These are phyloP conservation scores for Wallacemonas rigidus DNA, from an alignment of 208 protist species.

Conservation along the genomic window DNA sequence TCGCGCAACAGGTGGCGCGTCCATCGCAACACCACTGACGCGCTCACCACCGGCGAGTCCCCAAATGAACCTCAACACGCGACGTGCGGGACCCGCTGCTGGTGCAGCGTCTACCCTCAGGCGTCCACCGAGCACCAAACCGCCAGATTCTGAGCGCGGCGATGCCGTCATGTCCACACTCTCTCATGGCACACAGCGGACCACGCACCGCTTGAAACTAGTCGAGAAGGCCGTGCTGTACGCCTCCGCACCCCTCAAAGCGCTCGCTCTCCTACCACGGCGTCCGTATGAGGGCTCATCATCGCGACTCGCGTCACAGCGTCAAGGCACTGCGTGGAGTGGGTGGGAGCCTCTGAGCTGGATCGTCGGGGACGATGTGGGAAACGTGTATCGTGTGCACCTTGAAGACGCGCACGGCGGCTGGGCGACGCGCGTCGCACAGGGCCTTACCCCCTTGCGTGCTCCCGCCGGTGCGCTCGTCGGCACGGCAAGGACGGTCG, in stretches of 20 bases:
- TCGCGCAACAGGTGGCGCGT: not conserved
- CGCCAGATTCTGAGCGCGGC: too few species aligned
- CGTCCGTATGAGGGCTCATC: not conserved
- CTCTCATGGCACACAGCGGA: not conserved
- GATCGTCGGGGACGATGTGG: slow-evolving; percentile 68
- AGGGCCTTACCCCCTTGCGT: not conserved
- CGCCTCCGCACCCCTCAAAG: slow-evolving; percentile 29
- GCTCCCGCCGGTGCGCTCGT: not conserved
- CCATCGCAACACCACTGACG: not conserved
- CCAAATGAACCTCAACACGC: too few species aligned
- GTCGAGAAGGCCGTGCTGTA: slow-evolving; percentile 33
- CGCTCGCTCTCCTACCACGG: slow-evolving; percentile 9
- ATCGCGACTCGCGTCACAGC: too few species aligned
- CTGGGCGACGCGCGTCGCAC: slow-evolving; percentile 2
- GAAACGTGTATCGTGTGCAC: slow-evolving; percentile 75
- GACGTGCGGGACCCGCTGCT: too few species aligned
- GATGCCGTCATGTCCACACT: too few species aligned
- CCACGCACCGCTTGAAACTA: not conserved
- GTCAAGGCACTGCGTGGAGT: too few species aligned
- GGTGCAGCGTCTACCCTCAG: too few species aligned
- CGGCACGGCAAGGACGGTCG: not conserved
- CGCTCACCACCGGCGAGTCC: not conserved
- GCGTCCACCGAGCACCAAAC: too few species aligned
- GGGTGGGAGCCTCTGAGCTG: slow-evolving; percentile 25
- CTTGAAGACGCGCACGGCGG: slow-evolving; percentile 27